Evolutionary conservation across 345 rosid species (phyloP).

Genomic region (Pseudoturritis turrita): DNA sequence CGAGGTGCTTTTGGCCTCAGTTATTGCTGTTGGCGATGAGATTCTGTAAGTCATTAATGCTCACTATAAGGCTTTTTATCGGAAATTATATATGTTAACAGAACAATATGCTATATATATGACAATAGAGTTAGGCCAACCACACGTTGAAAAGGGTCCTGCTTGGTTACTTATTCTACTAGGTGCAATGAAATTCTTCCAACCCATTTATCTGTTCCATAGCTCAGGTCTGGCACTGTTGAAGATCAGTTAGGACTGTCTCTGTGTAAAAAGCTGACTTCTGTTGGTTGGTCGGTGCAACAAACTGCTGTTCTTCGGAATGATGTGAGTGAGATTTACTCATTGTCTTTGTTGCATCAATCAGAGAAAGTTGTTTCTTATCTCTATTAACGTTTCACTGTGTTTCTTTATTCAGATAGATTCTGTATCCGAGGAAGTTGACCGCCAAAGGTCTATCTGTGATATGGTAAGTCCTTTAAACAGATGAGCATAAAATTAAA

Average conservation of each 20-base stretch:
- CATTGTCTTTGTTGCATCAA: background rate
- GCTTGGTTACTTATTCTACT: background rate
- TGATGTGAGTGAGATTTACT: constrained; percentile 61
- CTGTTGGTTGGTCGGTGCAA: constrained; percentile 75
- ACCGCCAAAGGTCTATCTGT: constrained; percentile 55
- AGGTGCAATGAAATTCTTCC: constrained; percentile 21
- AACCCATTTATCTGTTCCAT: constrained; percentile 64
- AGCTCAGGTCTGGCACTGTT: constrained; percentile 99
- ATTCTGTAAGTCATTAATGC: constrained; percentile 71
- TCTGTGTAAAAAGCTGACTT: constrained; percentile 68
- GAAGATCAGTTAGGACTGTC: constrained; percentile 80
- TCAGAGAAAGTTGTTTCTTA: constrained; percentile 3
- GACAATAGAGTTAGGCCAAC: constrained; percentile 3
- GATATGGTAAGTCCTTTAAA: constrained; percentile 62
- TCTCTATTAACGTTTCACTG: constrained; percentile 4
- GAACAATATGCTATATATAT: background rate
- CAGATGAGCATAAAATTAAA: background rate
- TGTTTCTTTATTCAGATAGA: constrained; percentile 60
- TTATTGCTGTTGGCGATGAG: constrained; percentile 92
- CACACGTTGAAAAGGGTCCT: background rate
- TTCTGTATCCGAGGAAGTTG: constrained; percentile 97
- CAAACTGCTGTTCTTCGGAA: constrained; percentile 58
- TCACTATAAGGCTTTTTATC: background rate
- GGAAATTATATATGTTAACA: background rate
- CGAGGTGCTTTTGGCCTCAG: constrained; percentile 56